phyloP scores from a whole-genome alignment of 2,329 filamentous ascomycete genomes.

The Cercospora janseana region DNA sequence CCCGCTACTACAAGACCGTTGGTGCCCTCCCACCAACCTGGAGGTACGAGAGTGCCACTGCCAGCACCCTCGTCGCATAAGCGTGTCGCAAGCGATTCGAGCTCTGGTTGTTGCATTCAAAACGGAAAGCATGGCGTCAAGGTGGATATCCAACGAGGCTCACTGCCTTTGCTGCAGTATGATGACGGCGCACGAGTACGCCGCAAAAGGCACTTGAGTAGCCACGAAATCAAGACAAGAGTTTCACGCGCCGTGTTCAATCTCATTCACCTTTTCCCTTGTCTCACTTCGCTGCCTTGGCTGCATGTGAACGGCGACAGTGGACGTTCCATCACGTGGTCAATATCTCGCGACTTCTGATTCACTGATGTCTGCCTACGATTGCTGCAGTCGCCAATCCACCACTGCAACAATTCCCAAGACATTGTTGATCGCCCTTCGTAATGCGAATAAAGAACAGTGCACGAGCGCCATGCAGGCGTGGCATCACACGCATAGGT shows the following conservation, averaged over 20 bases:
- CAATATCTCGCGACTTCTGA: not conserved
- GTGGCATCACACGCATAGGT: too few relatives aligned
- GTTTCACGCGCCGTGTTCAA: constrained; percentile 19
- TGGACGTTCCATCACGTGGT: not conserved
- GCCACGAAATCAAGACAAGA: constrained; percentile 23
- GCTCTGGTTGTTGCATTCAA: constrained; percentile 21
- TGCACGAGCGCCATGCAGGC: too few relatives aligned
- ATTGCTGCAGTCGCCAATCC: too few relatives aligned
- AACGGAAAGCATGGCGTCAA: constrained; percentile 29
- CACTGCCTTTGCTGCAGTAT: constrained; percentile 12
- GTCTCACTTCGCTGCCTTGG: not conserved
- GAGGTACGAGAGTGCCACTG: constrained; percentile 98
- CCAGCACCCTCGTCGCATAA: constrained; percentile 91
- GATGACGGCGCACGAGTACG: constrained; percentile 20
- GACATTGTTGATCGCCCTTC: too few relatives aligned
- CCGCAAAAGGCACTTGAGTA: constrained; percentile 20
- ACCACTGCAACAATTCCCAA: too few relatives aligned
- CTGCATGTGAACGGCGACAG: not conserved
- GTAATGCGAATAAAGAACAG: too few relatives aligned
- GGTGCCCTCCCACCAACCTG: constrained; percentile 83
- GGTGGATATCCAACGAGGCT: constrained; percentile 17
- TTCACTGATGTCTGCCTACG: too few relatives aligned
- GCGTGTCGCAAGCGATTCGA: constrained; percentile 32
- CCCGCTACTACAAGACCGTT: constrained; percentile 99
- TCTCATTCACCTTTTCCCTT: constrained; percentile 2